Conservation (phyloP, 257 asterid genomes). For the Galeopsis tetrahit region DNA sequence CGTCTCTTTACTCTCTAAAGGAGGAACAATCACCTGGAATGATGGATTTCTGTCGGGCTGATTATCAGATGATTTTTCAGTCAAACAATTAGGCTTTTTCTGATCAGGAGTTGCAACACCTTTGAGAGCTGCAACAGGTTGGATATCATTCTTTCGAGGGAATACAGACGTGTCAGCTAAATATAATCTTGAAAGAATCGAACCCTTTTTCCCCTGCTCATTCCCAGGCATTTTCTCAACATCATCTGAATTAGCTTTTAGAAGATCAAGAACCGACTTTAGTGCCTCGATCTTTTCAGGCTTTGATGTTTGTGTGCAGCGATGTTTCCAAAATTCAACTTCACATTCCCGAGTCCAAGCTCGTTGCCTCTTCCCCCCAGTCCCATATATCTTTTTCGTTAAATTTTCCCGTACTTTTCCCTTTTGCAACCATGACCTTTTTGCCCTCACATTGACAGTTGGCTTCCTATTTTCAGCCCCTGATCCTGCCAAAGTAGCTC, state of each 20-base stretch:
- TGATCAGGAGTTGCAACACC: slow-evolving; percentile 41
- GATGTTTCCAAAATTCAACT: slow-evolving; percentile 97
- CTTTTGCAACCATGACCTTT: slow-evolving; percentile 77
- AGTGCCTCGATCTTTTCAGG: slow-evolving; percentile 91
- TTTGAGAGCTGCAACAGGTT: slow-evolving; percentile 57
- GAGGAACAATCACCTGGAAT: slow-evolving; percentile 33
- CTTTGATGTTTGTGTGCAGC: slow-evolving; percentile 67
- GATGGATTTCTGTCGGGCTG: slow-evolving; percentile 41
- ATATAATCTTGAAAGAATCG: slow-evolving; percentile 89
- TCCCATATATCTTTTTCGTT: slow-evolving; percentile 88
- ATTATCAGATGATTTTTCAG: slow-evolving; percentile 41
- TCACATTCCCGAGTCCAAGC: slow-evolving; percentile 98
- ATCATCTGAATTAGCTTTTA: slow-evolving; percentile 57
- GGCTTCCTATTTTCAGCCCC: slow-evolving; percentile 65
- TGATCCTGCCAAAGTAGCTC: slow-evolving; percentile 85
- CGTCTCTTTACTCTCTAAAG: slow-evolving; percentile 43
- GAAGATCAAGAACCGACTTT: slow-evolving; percentile 81
- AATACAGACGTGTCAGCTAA: slow-evolving; percentile 87
- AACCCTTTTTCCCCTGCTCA: slow-evolving; percentile 55
- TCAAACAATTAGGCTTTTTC: slow-evolving; percentile 41
- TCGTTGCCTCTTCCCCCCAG: slow-evolving; percentile 80
- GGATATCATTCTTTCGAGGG: slow-evolving; percentile 81
- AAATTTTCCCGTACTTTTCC: slow-evolving; percentile 95
- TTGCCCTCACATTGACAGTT: slow-evolving; percentile 71
- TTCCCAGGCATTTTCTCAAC: slow-evolving; percentile 42